Base-by-base conservation (phyloP, 2,329 filamentous ascomycete genomes). In the Talaromyces sp. region DNA sequence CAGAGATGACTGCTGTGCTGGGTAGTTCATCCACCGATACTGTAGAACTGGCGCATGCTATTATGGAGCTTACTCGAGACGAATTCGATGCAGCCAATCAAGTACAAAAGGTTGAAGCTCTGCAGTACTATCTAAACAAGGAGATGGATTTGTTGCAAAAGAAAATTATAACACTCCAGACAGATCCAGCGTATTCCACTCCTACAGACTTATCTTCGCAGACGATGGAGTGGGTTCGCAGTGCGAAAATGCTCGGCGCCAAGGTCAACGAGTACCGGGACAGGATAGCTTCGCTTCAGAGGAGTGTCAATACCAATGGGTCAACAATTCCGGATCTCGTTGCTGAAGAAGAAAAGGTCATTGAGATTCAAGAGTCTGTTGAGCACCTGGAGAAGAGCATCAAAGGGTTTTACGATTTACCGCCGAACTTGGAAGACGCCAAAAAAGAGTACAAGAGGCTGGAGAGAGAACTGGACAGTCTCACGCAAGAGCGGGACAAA, bases 171-270 rank as follows among this genome's bases (percentile, higher is more conserved):
- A 65, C 69, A 2, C 68, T 75, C 32, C 73, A 65, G 38, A 69
- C 69, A 13, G 64, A 77, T 51, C 62, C 68, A 27, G 68, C 68
- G 57, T 88, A 84, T 67, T 80, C 83, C 17, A 82, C 84, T 0
- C 75, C 85, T 0, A 69, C 84, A 0, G 79, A 86, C 63, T 76
- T 93, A 3, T 83, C 85, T 11, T 85, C 86, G 65, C 83, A 88
- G 65, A 93, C 91, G n/a, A 80, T 87, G 4, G 88, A 95, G 56
- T 84, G 89, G 75, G 86, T 87, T 64, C 86, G 89, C 58, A 86
- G 82, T 59, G 84, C 88, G 55, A 91, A 91, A 70, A 76, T 84
- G n/a, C 78, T 90, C 41, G 77, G 81, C 14, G 77, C 85, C 2
- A 88, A 88, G 66, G 78, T 93, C 1, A 84, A 84, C 17, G 90